Evolutionary conservation across 2,329 filamentous ascomycete genomes (phyloP).

Genomic region (Diatrype stigma): DNA sequence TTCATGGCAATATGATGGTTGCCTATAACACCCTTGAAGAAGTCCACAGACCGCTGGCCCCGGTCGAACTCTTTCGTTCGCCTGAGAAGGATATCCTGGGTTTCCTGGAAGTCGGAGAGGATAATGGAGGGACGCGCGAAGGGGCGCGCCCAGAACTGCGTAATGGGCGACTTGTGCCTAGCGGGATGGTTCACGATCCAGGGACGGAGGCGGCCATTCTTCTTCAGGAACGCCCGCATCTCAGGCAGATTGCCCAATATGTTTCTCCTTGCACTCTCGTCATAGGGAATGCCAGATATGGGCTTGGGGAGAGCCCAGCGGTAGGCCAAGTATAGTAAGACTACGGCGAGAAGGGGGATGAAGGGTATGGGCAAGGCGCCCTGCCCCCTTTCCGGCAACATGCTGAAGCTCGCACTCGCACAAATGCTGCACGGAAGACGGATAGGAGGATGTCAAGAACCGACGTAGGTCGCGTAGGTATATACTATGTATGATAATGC

Average conservation of each 20-base stretch:
- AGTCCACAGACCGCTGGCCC: slow-evolving; percentile 13
- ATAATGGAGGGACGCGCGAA: slow-evolving; percentile 28
- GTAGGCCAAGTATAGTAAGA: slow-evolving; percentile 10
- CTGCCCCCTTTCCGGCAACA: neutral
- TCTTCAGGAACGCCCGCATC: slow-evolving; percentile 8
- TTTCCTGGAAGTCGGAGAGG: slow-evolving; percentile 29
- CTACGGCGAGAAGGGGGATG: slow-evolving; percentile 1
- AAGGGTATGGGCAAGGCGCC: neutral
- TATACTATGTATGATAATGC: too few species aligned
- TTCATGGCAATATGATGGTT: slow-evolving; percentile 32
- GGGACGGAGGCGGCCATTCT: slow-evolving; percentile 6
- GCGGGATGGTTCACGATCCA: slow-evolving; percentile 12
- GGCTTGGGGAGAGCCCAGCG: slow-evolving; percentile 21
- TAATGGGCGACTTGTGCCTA: slow-evolving; percentile 20
- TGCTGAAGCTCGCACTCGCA: neutral
- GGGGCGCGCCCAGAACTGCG: slow-evolving; percentile 31
- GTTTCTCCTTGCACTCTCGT: slow-evolving; percentile 11
- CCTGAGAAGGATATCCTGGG: slow-evolving; percentile 29
- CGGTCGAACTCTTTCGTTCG: slow-evolving; percentile 31
- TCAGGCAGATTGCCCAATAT: slow-evolving; percentile 22
- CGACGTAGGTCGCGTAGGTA: too few species aligned
- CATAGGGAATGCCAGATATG: slow-evolving; percentile 26
- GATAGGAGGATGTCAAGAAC: too few species aligned
- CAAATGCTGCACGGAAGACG: too few species aligned
- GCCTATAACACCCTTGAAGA: slow-evolving; percentile 15